Percentiles rank a stretch among this genome's conserved stretches.
phyloP scores from a whole-genome alignment of 2,329 filamentous ascomycete species.

The Zymoseptoria pseudotritici region DNA sequence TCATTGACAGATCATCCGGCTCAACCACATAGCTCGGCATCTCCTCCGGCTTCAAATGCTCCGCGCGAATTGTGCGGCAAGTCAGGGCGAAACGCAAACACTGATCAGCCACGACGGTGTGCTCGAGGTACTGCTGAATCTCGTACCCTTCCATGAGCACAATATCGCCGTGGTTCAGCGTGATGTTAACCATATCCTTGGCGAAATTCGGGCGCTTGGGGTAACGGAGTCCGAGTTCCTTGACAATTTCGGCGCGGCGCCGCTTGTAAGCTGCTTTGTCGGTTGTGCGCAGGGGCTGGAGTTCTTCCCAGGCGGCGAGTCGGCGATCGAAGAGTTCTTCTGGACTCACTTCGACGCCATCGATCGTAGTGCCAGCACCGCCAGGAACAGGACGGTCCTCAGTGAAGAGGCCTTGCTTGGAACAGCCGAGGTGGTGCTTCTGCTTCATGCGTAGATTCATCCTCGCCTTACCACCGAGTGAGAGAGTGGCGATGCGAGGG shows the following conservation, averaged over 20 bases:
- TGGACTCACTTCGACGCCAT: neutral
- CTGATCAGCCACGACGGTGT: slow-evolving; percentile 46
- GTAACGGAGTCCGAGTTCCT: slow-evolving; percentile 30
- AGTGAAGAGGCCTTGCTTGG: slow-evolving; percentile 29
- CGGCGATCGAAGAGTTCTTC: slow-evolving; percentile 30
- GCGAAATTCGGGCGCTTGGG: slow-evolving; percentile 27
- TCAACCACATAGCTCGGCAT: slow-evolving; percentile 32
- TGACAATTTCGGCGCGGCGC: slow-evolving; percentile 29
- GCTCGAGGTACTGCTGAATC: slow-evolving; percentile 56
- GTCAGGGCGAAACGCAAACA: slow-evolving; percentile 52
- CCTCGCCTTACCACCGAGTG: slow-evolving; percentile 49
- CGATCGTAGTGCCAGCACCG: slow-evolving; percentile 6
- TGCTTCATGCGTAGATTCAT: slow-evolving; percentile 55
- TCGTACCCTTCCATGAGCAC: slow-evolving; percentile 55
- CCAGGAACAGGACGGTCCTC: slow-evolving; percentile 23
- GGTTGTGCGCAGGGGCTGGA: slow-evolving; percentile 18
- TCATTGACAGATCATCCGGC: slow-evolving; percentile 25
- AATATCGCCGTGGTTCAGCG: slow-evolving; percentile 56
- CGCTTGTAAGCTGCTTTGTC: slow-evolving; percentile 19
- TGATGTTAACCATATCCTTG: slow-evolving; percentile 35
- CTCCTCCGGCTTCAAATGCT: slow-evolving; percentile 35
- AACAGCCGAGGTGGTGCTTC: slow-evolving; percentile 38
- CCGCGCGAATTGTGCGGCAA: slow-evolving; percentile 44
- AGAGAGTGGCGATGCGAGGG: slow-evolving; percentile 55
- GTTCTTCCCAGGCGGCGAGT: slow-evolving; percentile 23